phyloP scores from a whole-genome alignment of 2,329 filamentous ascomycete genomes.

The Verticillium zaregamsianum region DNA sequence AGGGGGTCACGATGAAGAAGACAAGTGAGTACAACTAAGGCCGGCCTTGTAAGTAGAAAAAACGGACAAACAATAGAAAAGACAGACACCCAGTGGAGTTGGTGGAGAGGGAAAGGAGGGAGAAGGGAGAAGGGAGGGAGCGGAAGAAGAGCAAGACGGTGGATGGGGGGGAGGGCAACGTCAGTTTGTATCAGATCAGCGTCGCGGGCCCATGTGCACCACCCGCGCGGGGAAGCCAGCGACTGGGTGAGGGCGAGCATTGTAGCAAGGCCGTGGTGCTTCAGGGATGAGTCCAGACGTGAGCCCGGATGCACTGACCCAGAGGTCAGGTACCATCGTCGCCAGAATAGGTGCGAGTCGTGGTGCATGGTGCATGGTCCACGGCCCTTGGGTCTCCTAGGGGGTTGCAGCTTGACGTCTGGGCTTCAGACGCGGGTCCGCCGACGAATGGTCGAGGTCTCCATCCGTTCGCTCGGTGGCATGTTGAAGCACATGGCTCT shows the following conservation, averaged over 20 bases:
- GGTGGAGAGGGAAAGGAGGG: neutral
- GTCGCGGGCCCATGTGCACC: neutral
- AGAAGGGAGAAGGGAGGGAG: constrained; percentile 8
- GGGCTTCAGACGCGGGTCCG: neutral
- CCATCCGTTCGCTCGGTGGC: neutral
- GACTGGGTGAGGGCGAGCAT: neutral
- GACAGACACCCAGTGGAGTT: constrained; percentile 5
- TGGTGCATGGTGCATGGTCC: neutral
- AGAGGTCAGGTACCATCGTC: neutral
- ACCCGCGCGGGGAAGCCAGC: neutral
- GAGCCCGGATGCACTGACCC: constrained; percentile 2
- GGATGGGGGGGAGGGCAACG: constrained; percentile 9
- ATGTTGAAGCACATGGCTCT: neutral
- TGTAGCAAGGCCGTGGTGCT: constrained; percentile 1
- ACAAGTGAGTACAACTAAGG: constrained; percentile 9
- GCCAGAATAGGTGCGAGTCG: neutral
- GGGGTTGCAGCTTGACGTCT: neutral
- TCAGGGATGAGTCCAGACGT: constrained; percentile 3
- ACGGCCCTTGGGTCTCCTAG: neutral
- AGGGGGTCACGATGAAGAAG: neutral
- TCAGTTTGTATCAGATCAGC: constrained; percentile 14
- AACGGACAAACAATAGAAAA: constrained; percentile 7
- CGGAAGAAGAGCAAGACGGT: constrained; percentile 2
- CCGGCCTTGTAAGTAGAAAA: constrained; percentile 12
- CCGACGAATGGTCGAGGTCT: neutral